Base-by-base conservation (phyloP, 352 stramenopile genomes). In the Ophiocytium majus region DNA sequence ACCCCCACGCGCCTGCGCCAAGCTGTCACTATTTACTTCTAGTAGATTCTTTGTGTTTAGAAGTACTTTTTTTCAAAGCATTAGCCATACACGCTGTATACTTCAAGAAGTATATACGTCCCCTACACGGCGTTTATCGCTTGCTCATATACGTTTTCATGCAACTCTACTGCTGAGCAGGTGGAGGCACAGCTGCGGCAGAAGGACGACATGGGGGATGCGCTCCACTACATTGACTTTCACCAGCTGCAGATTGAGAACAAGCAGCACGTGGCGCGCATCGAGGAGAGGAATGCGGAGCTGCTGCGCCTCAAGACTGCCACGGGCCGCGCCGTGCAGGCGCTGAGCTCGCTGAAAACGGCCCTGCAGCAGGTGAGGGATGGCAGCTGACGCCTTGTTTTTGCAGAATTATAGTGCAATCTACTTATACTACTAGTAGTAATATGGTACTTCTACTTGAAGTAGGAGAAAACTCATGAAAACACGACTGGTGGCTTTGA, bases 191-290 rank as follows among this genome's bases (percentile, higher is more conserved):
- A 96, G 88, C 90, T 98, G 17, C 92, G 92, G 50, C 94, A 97
- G 89, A 98, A 98, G 85, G 94, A 98, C 89, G 95, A 98, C 64
- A 96, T 97, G 93, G 94, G 95, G 28, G 95, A 98, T 81, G 94
- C 94, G 9, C 91, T 98, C 5, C 95, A 98, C 85, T 98, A 98
- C 90, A 98, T 98, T 66, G 95, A 98, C 78, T 98, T 98, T 79
- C 95, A 98, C 87, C 90, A 92, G 82, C 91, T 98, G 10, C 95
- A 98, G 90, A 98, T 98, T 76, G 95, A 98, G 88, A 98, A 98
- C 91, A 98, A 98, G 82, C 95, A 98, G 90, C 97, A 97, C 90
- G 91, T 97, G 9, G 91, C 92, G 78, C 97, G 95, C 86, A 97
- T 98, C 83, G 95, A 98, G 86, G 95, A 98, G 90, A 91, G 94